Evolutionary conservation across 176 grass and related monocot species (phyloP).

Genomic region (Echinochloa phyllopogon): DNA sequence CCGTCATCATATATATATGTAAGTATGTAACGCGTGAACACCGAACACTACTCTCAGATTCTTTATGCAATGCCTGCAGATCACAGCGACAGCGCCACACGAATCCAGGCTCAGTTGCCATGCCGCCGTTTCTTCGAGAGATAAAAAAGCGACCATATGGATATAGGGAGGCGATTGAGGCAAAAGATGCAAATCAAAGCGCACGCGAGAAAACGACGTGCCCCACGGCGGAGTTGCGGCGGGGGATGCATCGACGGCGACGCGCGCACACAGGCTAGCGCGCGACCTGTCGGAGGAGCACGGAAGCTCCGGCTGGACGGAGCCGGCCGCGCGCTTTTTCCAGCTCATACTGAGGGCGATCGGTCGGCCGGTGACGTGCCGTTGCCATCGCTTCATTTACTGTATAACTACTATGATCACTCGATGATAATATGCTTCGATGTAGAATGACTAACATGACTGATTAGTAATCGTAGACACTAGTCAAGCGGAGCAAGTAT

Average conservation of each 20-base stretch:
- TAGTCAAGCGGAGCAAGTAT: too few species aligned
- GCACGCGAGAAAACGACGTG: neutral
- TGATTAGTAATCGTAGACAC: too few species aligned
- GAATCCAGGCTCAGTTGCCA: neutral
- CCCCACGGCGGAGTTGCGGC: neutral
- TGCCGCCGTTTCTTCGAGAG: neutral
- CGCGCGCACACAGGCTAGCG: neutral
- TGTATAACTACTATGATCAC: neutral
- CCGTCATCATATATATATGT: neutral
- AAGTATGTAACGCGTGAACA: too few species aligned
- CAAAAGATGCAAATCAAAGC: constrained; percentile 2
- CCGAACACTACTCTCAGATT: too few species aligned
- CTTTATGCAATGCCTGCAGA: neutral
- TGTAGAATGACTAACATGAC: neutral
- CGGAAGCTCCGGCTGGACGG: neutral
- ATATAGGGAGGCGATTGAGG: neutral
- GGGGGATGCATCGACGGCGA: neutral
- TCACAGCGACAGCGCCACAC: neutral
- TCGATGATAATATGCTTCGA: neutral
- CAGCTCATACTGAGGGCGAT: constrained; percentile 12
- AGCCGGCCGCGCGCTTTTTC: neutral
- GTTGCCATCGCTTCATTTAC: neutral
- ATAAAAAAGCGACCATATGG: neutral
- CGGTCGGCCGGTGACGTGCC: neutral
- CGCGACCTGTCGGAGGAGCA: neutral